Evolutionary conservation across 495 filamentous ascomycete genomes (phyloP).

Genomic region (Penicillium dipodomyicola): DNA sequence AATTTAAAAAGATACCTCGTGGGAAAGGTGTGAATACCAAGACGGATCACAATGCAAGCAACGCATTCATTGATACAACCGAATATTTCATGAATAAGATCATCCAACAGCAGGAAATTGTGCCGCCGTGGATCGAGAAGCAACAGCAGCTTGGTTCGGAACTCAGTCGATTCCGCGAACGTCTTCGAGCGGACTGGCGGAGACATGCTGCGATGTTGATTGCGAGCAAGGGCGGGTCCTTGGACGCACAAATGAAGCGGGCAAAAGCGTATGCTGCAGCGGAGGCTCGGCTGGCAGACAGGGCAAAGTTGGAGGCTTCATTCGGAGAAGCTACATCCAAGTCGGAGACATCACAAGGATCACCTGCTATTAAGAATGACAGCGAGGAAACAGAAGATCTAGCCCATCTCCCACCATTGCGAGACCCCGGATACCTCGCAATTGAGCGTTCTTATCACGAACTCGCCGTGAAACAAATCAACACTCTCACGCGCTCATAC

Average conservation of each 20-base stretch:
- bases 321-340: conserved; percentile 25
- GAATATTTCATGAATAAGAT: conserved; percentile 99
- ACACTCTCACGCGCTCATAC: conserved; percentile 78
- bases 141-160: conserved; percentile 83
- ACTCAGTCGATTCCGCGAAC: conserved; percentile 64
- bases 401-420: conserved; percentile 42
- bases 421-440: conserved; percentile 52
- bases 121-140: conserved; percentile 79
- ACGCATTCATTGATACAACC: conserved; percentile 92
- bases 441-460: conserved; percentile 75
- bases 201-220: conserved; percentile 80
- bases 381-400: conserved; percentile 20
- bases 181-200: conserved; percentile 81
- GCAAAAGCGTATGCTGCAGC: conserved; percentile 73
- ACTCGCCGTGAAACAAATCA: conserved; percentile 76
- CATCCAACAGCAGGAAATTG: conserved; percentile 82
- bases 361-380: conserved; percentile 9
- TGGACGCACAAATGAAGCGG: conserved; percentile 71
- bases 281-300: conserved; percentile 55
- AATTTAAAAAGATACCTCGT: conserved; percentile 84
- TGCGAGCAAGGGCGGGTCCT: conserved; percentile 70
- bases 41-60: conserved; percentile 76
- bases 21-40: conserved; percentile 69
- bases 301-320: conserved; percentile 45
- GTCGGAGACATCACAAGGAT: conserved; percentile 4